Evolutionary conservation across 2,329 filamentous ascomycete species (phyloP).

Genomic region (Talaromyces sp.): DNA sequence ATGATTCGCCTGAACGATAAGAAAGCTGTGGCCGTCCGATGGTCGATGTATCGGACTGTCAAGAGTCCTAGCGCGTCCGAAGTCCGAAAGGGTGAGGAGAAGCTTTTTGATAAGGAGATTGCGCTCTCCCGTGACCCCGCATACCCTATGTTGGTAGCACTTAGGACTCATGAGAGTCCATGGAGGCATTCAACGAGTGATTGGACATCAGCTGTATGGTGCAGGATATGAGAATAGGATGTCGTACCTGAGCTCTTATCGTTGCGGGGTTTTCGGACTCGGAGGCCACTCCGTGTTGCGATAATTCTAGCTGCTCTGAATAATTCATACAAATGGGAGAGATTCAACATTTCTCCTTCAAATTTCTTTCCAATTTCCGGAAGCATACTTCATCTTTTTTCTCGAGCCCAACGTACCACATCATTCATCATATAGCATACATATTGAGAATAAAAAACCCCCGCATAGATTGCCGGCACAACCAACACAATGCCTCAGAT

Average conservation of each 20-base stretch:
- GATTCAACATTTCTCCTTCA: background rate
- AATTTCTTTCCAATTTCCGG: background rate
- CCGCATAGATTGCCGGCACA: background rate
- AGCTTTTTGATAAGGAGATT: background rate
- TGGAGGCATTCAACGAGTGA: background rate
- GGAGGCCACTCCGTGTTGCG: background rate
- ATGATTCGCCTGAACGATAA: background rate
- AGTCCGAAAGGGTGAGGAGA: background rate
- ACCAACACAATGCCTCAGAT: background rate
- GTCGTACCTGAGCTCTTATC: background rate
- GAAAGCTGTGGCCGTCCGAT: background rate
- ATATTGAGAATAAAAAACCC: too few relatives aligned
- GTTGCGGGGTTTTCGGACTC: background rate
- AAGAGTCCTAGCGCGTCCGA: constrained; percentile 8
- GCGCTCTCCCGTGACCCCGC: background rate
- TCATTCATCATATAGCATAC: background rate
- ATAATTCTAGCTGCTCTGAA: background rate
- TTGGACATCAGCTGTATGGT: background rate
- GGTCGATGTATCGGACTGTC: constrained; percentile 1
- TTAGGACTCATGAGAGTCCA: background rate
- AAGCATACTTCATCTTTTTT: background rate
- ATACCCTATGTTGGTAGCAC: background rate
- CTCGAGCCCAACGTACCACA: background rate
- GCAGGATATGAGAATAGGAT: background rate
- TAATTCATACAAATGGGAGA: background rate